These are phyloP conservation scores for Trametes punicea DNA, from an alignment of 768 basidiomycete genomes.

Conservation along the genomic window DNA sequence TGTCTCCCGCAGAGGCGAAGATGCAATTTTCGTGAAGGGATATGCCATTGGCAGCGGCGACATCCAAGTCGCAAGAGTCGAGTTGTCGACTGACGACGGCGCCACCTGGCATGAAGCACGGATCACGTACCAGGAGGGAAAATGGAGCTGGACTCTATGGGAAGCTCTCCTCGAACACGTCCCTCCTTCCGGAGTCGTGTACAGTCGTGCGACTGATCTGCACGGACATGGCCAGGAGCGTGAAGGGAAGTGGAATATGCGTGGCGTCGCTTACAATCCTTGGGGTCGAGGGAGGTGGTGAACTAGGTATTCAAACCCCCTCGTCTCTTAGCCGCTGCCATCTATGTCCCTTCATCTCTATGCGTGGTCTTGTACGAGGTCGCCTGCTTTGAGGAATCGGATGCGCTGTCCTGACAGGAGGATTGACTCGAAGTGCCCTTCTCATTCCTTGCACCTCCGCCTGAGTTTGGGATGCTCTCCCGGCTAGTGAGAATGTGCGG, in stretches of 20 bases:
- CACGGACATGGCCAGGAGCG: constrained; percentile 44
- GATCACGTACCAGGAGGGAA: constrained; percentile 35
- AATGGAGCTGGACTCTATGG: constrained; percentile 78
- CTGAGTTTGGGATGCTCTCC: too few relatives aligned
- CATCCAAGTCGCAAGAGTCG: constrained; percentile 16
- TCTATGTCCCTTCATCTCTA: too few relatives aligned
- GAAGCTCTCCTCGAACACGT: constrained; percentile 42
- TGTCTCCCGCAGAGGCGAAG: not conserved
- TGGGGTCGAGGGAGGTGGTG: constrained; percentile 17
- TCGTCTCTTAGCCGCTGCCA: not conserved
- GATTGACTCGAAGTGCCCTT: too few relatives aligned
- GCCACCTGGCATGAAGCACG: constrained; percentile 16
- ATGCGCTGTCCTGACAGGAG: too few relatives aligned
- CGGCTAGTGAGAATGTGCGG: too few relatives aligned
- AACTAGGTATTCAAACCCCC: not conserved
- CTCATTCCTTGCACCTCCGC: too few relatives aligned
- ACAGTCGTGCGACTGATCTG: constrained; percentile 52
- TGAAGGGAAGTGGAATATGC: constrained; percentile 58
- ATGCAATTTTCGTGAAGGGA: constrained; percentile 16
- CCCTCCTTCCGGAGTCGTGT: constrained; percentile 24
- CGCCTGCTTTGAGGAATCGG: too few relatives aligned
- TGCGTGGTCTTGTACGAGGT: too few relatives aligned
- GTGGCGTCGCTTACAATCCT: constrained; percentile 50
- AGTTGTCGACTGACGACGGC: constrained; percentile 19
- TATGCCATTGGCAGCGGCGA: constrained; percentile 15